Conservation (phyloP, 2,329 filamentous ascomycete genomes). For the Pseudonectria foliicola region DNA sequence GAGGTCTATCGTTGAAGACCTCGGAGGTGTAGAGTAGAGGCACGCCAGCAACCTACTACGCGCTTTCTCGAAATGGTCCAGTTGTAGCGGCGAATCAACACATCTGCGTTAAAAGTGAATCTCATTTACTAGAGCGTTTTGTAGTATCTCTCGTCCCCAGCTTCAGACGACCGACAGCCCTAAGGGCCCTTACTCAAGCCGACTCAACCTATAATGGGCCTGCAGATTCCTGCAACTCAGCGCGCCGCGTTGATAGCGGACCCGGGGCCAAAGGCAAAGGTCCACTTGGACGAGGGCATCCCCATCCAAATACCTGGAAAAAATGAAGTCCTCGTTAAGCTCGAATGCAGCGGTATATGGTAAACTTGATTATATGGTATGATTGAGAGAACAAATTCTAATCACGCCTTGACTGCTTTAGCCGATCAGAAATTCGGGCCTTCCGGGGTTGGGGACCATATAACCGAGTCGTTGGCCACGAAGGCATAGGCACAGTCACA, state of each 20-base stretch:
- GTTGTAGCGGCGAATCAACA: no score
- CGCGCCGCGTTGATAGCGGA: constrained; percentile 11
- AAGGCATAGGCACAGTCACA: constrained; percentile 24
- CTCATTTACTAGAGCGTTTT: no score
- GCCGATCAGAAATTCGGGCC: constrained; percentile 25
- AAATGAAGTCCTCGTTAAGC: constrained; percentile 12
- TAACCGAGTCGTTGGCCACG: constrained; percentile 21
- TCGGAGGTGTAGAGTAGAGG: no score
- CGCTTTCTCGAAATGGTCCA: no score
- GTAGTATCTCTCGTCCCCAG: no score
- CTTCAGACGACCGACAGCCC: no score
- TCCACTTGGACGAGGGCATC: constrained; percentile 3
- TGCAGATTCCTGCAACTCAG: constrained; percentile 1
- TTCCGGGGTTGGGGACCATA: constrained; percentile 23
- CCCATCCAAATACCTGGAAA: background rate
- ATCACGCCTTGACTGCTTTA: constrained; percentile 3
- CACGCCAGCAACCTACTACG: no score
- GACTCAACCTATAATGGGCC: constrained; percentile 5
- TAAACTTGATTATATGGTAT: background rate
- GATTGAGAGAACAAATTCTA: no score
- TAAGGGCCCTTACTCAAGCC: no score
- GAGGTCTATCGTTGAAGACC: no score
- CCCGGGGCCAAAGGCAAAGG: constrained; percentile 7
- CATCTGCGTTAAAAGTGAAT: no score
- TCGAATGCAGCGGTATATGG: constrained; percentile 15